Conservation (phyloP, 495 filamentous ascomycete genomes). For the Penicillium cinerascens region DNA sequence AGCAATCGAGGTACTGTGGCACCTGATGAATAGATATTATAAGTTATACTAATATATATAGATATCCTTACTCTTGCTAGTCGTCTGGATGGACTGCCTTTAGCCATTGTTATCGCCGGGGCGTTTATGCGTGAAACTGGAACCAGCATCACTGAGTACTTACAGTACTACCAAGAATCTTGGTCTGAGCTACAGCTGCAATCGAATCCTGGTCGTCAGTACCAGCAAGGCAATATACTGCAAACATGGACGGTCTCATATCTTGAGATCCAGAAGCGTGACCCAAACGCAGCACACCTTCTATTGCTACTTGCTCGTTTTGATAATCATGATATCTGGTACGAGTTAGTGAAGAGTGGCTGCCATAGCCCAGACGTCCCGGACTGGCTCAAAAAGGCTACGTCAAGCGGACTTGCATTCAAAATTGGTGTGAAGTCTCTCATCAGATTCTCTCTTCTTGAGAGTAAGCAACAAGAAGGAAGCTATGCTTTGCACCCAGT, state of each 20-base stretch:
- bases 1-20: conserved; percentile 7
- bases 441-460: conserved; percentile 30
- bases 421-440: conserved; percentile 25
- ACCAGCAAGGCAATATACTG: conserved; percentile 35
- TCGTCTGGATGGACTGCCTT: conserved; percentile 38
- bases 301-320: conserved; percentile 45
- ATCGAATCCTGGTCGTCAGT: conserved; percentile 27
- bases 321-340: conserved; percentile 52
- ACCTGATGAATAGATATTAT: not conserved
- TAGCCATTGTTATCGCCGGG: conserved; percentile 42
- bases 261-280: conserved; percentile 32
- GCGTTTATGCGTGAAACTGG: conserved; percentile 38
- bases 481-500: conserved; percentile 33
- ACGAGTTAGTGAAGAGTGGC: conserved; percentile 34
- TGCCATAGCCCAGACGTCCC: conserved; percentile 14
- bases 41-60: conserved; percentile 18
- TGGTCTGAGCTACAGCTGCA: conserved; percentile 36
- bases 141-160: conserved; percentile 31
- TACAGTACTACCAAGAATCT: conserved; percentile 37
- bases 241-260: conserved; percentile 48
- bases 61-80: conserved; percentile 19
- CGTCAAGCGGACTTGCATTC: conserved; percentile 30
- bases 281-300: conserved; percentile 33
- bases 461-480: conserved; percentile 23
- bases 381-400: conserved; percentile 24